Percentiles rank a stretch among this genome's conserved stretches.
phyloP scores from a whole-genome alignment of 139 green algal genomes.

The Edaphochlamys debaryana region DNA sequence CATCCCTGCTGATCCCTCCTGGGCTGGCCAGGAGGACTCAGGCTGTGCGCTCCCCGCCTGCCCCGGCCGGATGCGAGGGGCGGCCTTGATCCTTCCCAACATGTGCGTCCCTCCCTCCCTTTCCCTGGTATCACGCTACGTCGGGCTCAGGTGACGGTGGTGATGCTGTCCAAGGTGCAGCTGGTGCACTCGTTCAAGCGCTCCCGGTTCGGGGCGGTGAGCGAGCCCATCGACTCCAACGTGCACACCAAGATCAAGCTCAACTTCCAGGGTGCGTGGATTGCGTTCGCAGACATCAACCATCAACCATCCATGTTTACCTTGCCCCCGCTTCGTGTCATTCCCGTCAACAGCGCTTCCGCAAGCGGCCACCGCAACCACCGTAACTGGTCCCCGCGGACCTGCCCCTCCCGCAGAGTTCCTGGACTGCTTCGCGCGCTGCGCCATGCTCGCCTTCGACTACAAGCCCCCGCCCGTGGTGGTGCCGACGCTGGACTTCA shows the following conservation, averaged over 20 bases:
- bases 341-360: neutral
- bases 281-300: no score
- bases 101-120: no score
- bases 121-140: no score
- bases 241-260: constrained; percentile 21
- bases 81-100: no score
- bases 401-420: constrained; percentile 16
- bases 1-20: no score
- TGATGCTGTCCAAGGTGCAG: constrained; percentile 40
- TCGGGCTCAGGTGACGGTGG: constrained; percentile 28
- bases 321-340: no score
- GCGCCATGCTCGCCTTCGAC: constrained; percentile 37
- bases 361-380: neutral
- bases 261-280: constrained; percentile 24
- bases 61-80: no score
- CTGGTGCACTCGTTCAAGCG: constrained; percentile 39
- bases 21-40: no score
- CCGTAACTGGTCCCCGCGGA: no score
- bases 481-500: constrained; percentile 39
- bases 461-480: constrained; percentile 29
- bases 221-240: constrained; percentile 31
- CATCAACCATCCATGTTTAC: no score
- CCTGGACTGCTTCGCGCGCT: constrained; percentile 36
- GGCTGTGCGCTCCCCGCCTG: no score
- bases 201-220: constrained; percentile 26